Evolutionary conservation across 2,329 filamentous ascomycete genomes (phyloP).

Genomic region (Diaporthe sp.): DNA sequence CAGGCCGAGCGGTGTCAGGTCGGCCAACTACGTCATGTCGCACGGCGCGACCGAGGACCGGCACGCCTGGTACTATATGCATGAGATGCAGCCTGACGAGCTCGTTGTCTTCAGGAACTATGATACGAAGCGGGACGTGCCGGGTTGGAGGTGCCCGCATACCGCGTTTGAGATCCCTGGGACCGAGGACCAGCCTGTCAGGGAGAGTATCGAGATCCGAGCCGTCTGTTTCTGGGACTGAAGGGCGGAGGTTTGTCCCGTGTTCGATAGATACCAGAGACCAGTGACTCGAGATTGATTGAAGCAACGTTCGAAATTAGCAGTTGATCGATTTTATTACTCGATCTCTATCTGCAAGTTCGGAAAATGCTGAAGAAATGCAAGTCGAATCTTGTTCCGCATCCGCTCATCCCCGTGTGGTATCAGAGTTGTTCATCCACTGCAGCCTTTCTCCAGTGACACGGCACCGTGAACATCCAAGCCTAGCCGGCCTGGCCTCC

Average conservation of each 20-base stretch:
- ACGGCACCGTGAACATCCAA: too few relatives aligned
- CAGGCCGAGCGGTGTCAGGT: constrained; percentile 44
- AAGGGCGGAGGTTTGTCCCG: neutral
- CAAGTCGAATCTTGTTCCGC: neutral
- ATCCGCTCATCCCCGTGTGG: neutral
- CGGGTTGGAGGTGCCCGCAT: constrained; percentile 41
- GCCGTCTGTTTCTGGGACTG: constrained; percentile 22
- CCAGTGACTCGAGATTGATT: neutral
- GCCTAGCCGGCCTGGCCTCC: neutral
- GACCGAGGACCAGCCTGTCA: neutral
- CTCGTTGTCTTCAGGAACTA: constrained; percentile 73
- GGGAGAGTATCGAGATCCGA: constrained; percentile 28
- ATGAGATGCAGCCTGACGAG: constrained; percentile 64
- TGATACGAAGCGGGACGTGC: constrained; percentile 57
- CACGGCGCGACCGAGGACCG: neutral
- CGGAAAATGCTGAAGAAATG: neutral
- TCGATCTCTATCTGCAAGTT: neutral
- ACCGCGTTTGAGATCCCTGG: constrained; percentile 45
- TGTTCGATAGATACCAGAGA: too few relatives aligned
- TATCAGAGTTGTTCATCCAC: neutral
- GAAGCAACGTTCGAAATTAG: too few relatives aligned
- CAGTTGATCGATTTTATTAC: neutral
- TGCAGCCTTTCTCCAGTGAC: neutral
- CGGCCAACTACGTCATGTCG: constrained; percentile 29
- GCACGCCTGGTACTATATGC: constrained; percentile 64